phyloP scores from a whole-genome alignment of 768 basidiomycete genomes.

The Pleurotus sapidus region DNA sequence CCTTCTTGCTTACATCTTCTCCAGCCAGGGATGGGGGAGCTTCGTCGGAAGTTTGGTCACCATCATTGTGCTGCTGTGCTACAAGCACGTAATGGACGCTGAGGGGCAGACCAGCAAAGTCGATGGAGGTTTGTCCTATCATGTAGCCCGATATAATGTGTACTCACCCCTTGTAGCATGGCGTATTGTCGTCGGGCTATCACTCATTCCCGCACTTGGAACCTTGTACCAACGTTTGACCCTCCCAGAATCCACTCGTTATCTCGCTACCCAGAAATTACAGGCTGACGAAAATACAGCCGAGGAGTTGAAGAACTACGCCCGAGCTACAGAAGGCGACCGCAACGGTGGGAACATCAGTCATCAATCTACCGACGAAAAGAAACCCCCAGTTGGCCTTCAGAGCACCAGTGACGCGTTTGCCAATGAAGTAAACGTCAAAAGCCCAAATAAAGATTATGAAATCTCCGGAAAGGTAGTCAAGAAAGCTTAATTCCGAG shows the following conservation, averaged over 20 bases:
- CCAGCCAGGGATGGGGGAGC: conserved; percentile 78
- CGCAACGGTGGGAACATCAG: neutral
- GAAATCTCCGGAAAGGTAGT: conserved; percentile 19
- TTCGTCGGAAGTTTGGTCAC: conserved; percentile 60
- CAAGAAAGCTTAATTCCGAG: conserved; percentile 52
- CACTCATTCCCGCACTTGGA: conserved; percentile 68
- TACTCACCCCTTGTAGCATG: conserved; percentile 40
- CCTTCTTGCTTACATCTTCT: conserved; percentile 76
- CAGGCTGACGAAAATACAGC: conserved; percentile 22
- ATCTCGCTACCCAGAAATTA: conserved; percentile 37
- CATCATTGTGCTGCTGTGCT: conserved; percentile 64
- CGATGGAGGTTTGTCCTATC: conserved; percentile 55
- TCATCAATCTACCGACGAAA: neutral
- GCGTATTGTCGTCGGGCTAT: conserved; percentile 70
- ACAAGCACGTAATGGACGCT: conserved; percentile 61
- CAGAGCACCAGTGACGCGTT: neutral
- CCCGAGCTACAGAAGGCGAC: conserved; percentile 26
- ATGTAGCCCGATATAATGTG: neutral
- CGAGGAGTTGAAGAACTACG: conserved; percentile 31
- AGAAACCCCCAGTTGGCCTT: neutral
- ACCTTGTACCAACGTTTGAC: conserved; percentile 77
- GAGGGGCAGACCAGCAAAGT: conserved; percentile 59
- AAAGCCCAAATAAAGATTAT: neutral
- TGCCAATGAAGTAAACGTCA: too few species aligned
- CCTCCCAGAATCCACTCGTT: conserved; percentile 67